These are phyloP conservation scores for Leersia perrieri DNA, from an alignment of 176 grass and related monocot species.

Conservation along the genomic window DNA sequence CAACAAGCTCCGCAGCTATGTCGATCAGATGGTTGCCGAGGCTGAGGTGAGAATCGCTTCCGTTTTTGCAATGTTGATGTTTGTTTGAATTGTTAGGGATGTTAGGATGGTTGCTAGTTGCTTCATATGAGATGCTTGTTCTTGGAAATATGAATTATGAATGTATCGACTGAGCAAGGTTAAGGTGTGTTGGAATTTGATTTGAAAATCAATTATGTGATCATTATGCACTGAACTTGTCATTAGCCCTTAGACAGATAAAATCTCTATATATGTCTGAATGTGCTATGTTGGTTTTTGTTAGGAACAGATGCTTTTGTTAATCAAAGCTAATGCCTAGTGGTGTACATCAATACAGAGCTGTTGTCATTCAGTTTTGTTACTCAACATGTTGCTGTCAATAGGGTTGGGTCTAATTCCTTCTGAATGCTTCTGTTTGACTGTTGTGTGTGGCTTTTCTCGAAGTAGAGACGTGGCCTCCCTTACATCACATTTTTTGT, in stretches of 20 bases:
- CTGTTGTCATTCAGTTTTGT: neutral
- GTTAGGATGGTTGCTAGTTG: neutral
- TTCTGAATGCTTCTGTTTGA: neutral
- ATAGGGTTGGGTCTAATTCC: neutral
- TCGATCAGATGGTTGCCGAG: conserved; percentile 77
- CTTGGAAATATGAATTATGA: neutral
- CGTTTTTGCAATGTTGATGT: neutral
- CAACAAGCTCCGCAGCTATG: conserved; percentile 79
- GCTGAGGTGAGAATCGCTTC: conserved; percentile 54
- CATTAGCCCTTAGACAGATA: neutral
- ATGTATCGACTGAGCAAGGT: neutral
- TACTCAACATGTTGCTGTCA: neutral
- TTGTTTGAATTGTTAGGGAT: neutral
- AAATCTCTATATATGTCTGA: neutral
- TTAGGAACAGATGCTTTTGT: neutral
- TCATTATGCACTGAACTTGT: neutral
- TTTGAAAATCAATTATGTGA: neutral
- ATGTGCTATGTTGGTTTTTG: neutral
- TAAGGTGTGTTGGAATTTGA: neutral
- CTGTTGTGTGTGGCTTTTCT: neutral
- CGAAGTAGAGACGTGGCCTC: neutral
- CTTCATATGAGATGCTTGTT: conserved; percentile 17
- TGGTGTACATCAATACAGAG: neutral
- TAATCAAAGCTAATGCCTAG: neutral
- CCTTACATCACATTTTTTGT: neutral